Evolutionary conservation across 179 eudicot species (phyloP).

Genomic region (Spinacia oleracea): DNA sequence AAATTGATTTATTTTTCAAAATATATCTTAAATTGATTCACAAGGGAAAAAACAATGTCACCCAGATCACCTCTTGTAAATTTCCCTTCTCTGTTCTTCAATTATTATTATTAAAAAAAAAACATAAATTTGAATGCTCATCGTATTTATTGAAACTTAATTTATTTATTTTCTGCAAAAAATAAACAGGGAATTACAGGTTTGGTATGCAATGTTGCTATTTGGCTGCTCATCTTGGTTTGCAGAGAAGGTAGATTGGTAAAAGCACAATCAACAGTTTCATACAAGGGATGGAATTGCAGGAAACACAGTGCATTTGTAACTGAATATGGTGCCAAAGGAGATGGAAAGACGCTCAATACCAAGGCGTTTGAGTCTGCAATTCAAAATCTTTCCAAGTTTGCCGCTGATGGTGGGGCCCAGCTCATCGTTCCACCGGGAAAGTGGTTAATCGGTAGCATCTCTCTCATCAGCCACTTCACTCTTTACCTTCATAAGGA

Average conservation of each 20-base stretch:
- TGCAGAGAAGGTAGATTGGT: neutral
- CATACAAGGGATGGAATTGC: constrained; percentile 40
- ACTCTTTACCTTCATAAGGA: constrained; percentile 59
- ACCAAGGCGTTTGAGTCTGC: constrained; percentile 60
- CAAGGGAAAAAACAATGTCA: constrained; percentile 5
- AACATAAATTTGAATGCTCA: neutral
- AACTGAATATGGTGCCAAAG: constrained; percentile 74
- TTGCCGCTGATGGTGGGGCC: constrained; percentile 62
- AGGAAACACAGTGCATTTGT: constrained; percentile 57
- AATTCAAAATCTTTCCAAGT: constrained; percentile 40
- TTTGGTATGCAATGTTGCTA: constrained; percentile 1
- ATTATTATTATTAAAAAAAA: too few species aligned
- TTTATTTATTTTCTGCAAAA: neutral
- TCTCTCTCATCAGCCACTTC: constrained; percentile 65
- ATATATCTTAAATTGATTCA: neutral
- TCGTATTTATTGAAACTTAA: neutral
- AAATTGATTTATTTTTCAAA: neutral
- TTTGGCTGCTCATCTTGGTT: constrained; percentile 13
- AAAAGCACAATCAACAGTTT: constrained; percentile 1
- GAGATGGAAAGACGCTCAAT: constrained; percentile 64
- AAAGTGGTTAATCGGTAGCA: constrained; percentile 71
- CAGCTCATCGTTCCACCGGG: constrained; percentile 67
- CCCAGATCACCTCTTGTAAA: constrained; percentile 16
- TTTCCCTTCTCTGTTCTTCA: neutral
- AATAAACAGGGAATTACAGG: constrained; percentile 11